These are phyloP conservation scores for Amaranthus tricolor DNA, from an alignment of 179 eudicot genomes.

Conservation along the genomic window DNA sequence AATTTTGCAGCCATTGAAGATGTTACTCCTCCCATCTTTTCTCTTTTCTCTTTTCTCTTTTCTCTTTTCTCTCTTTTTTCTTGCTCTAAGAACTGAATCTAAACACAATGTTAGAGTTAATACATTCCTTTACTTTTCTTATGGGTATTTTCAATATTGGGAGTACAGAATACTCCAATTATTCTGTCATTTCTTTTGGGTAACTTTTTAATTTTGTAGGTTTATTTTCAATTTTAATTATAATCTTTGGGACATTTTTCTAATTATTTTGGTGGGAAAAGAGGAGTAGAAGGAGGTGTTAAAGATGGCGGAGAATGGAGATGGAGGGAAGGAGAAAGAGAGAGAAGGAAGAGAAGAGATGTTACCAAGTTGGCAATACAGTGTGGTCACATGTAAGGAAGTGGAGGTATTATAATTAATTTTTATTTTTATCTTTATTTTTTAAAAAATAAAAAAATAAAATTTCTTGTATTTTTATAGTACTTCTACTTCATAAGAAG, in stretches of 20 bases:
- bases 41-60: constrained; percentile 37
- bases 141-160: background rate
- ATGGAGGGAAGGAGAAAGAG: background rate
- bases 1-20: constrained; percentile 85
- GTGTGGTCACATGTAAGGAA: constrained; percentile 28
- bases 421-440: background rate
- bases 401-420: constrained; percentile 14
- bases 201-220: too few relatives aligned
- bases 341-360: background rate
- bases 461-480: background rate
- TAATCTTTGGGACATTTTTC: constrained; percentile 1
- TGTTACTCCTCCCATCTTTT: constrained; percentile 72
- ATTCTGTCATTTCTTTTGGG: too few relatives aligned
- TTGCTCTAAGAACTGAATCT: constrained; percentile 14
- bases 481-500: background rate
- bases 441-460: background rate
- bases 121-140: constrained; percentile 20
- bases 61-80: constrained; percentile 17
- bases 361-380: constrained; percentile 21
- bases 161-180: too few relatives aligned
- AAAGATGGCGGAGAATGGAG: background rate
- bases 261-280: background rate
- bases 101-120: constrained; percentile 9
- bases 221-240: background rate
- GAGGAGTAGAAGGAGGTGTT: background rate